Evolutionary conservation across 768 basidiomycete species (phyloP), one percentile per base, ranked within the genome.

Genomic region (Leccinum longicurvipes): DNA sequence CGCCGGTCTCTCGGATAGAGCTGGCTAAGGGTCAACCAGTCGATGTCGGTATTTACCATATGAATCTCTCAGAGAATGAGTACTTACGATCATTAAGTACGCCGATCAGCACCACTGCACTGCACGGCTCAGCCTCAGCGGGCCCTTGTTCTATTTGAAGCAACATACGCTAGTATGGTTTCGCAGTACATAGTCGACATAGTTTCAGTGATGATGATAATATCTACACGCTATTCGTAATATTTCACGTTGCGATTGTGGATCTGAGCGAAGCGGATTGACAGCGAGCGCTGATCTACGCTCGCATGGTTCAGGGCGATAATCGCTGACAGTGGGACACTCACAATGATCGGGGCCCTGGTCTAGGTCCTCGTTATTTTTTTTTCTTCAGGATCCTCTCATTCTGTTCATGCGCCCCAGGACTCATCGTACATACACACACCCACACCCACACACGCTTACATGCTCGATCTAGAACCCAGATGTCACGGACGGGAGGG

Each of bases 231-330:
- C 42, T 19, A 32, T 60, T 24, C 27, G 7, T 51, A 25, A 52
- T 51, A n/a, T n/a, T n/a, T n/a, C 29, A 39, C 8, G 31, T 51
- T 9, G n/a, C 27, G 32, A 47, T 23, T 34, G 54, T 28, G 28
- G 23, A 62, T 58, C 60, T 28, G 36, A 14, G 36, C 36, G 17
- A 47, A 23, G 29, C 44, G 25, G 47, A 49, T 29, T 17, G 51
- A 36, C 45, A 29, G 5, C 27, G 59, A 49, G 54, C 61, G 48
- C 39, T 50, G 60, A 60, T 61, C 44, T 36, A 25, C 60, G 2
- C 52, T 54, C 61, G 41, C 50, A 49, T 59, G 60, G 47, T 24
- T 14, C 19, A 44, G 2, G n/a, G 42, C 31, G 9, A 27, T 61
- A 21, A 41, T 41, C 39, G 44, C 3, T 47, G n/a, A n/a, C n/a